These are phyloP conservation scores for Aechmea fasciata DNA, from an alignment of 176 grass and related monocot genomes.

Conservation along the genomic window DNA sequence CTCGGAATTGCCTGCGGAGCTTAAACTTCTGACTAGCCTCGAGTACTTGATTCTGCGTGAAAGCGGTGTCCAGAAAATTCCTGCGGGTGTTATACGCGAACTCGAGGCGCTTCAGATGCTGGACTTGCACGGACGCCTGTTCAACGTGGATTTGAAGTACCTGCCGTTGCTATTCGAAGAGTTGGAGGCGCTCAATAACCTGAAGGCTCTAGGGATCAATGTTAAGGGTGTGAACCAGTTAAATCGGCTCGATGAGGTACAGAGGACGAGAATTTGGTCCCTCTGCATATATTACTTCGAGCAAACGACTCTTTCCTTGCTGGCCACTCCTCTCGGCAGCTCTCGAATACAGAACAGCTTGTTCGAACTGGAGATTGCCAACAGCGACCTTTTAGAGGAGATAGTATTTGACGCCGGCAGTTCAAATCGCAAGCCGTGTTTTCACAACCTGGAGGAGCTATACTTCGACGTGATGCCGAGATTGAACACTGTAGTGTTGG, in stretches of 20 bases:
- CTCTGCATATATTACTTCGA: not conserved
- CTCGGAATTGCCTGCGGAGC: slow-evolving; percentile 31
- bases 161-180: slow-evolving; percentile 10
- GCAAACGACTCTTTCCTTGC: not conserved
- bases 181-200: slow-evolving; percentile 10
- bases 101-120: slow-evolving; percentile 35
- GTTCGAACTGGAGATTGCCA: too few relatives aligned
- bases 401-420: too few relatives aligned
- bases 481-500: not conserved
- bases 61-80: slow-evolving; percentile 40
- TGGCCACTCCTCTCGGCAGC: too few relatives aligned
- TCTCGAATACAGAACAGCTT: too few relatives aligned
- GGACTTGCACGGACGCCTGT: not conserved
- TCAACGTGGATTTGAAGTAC: not conserved
- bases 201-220: slow-evolving; percentile 19
- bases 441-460: slow-evolving; percentile 13
- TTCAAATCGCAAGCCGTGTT: too few relatives aligned
- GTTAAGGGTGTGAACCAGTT: slow-evolving; percentile 6
- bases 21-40: slow-evolving; percentile 37
- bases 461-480: not conserved
- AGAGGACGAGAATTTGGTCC: not conserved
- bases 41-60: slow-evolving; percentile 41
- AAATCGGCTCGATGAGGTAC: slow-evolving; percentile 1
- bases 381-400: too few relatives aligned
- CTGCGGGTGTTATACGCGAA: slow-evolving; percentile 27